These are phyloP conservation scores for Serendipita indica DNA, from an alignment of 768 basidiomycete genomes.

Conservation along the genomic window DNA sequence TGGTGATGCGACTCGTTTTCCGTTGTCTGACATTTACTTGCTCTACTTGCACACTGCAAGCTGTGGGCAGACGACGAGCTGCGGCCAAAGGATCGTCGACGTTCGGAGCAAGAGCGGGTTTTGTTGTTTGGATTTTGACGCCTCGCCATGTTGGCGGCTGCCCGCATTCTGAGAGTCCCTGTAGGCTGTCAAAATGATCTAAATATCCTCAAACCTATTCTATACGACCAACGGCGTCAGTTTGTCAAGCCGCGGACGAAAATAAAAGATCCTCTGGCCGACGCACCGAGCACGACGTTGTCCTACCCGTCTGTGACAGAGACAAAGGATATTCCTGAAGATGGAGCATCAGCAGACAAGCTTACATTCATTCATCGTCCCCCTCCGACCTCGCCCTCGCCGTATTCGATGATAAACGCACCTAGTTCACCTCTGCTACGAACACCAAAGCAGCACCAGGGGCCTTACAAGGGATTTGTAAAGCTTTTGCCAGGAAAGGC, in stretches of 20 bases:
- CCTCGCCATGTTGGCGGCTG: not conserved
- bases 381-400: constrained; percentile 63
- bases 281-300: not conserved
- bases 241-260: constrained; percentile 8
- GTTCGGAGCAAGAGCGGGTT: not conserved
- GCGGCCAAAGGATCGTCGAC: not conserved
- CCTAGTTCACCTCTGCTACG: constrained; percentile 60
- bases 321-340: not conserved
- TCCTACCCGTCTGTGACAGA: not conserved
- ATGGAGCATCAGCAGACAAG: not conserved
- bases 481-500: not conserved
- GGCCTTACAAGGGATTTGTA: not conserved
- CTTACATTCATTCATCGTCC: constrained; percentile 73
- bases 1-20: not conserved
- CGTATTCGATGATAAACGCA: constrained; percentile 50
- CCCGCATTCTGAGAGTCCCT: not conserved
- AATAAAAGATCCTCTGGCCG: not conserved
- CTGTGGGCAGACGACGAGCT: not conserved
- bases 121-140: not conserved
- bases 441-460: constrained; percentile 18
- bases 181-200: not conserved
- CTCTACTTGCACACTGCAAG: not conserved
- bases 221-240: not conserved
- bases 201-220: not conserved
- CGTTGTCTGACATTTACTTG: not conserved